Base-by-base conservation (phyloP, 129 eudicot species). In the Scalesia atractyloides region DNA sequence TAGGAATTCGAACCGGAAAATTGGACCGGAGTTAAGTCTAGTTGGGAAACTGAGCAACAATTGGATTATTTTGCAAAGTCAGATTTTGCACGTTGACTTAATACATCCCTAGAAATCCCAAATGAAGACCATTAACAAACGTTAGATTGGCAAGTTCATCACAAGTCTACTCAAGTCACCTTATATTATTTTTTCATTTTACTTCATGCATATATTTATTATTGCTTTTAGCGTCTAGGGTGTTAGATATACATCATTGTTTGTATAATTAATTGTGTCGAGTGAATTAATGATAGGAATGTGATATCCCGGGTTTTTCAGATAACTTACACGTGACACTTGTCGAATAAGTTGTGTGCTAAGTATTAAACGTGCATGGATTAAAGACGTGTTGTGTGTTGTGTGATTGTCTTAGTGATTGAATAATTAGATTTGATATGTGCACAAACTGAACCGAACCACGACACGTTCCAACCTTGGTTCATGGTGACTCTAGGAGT, bases 31-130 rank as follows among this genome's bases (percentile, higher is more conserved):
- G 73, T 84, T n/a, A 86, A 84, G 70, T 75, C 87, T 49, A 91
- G 96, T 47, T 91, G 97, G 97, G 97, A 91, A 80, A 84, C 85
- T 78, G 97, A 88, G 84, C 97, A 86, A 58, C 91, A 88, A 54
- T 52, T 86, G 68, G 92, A 84, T 13, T 80, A 82, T 64, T 48
- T 79, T 24, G 65, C 74, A 53, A 88, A 86, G 80, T 79, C 83
- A 34, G 89, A 91, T 11, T 85, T 91, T 66, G 86, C 91, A 47
- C 97, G 97, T 82, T 90, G 83, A 88, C 74, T 48, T 33, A 24
- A 24, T 51, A 17, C 63, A 52, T 11, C 73, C 53, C 46, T 53
- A 30, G 57, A 66, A 48, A 16, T 16, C 20, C 58, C 49, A 75
- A 41, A 56, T 36, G 20, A 52, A 56, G 65, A 34, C 22, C 60